Evolutionary conservation across 2,329 filamentous ascomycete genomes (phyloP).

Genomic region (Aspergillus intermedius): DNA sequence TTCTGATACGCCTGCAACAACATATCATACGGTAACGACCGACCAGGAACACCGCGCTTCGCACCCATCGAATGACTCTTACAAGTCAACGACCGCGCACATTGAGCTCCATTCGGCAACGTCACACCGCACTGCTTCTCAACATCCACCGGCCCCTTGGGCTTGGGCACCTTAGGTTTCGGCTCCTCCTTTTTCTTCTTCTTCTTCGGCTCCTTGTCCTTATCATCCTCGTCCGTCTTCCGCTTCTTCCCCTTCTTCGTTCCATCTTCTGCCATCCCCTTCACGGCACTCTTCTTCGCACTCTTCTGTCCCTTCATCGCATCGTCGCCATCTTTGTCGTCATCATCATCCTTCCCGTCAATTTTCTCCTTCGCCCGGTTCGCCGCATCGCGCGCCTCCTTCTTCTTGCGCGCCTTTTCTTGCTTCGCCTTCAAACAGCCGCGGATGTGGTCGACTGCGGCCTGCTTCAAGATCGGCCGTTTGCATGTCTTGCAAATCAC

Average conservation of each 20-base stretch:
- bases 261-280: conserved; percentile 49
- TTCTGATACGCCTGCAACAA: conserved; percentile 83
- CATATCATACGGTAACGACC: conserved; percentile 88
- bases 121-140: conserved; percentile 89
- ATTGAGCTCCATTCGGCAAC: conserved; percentile 76
- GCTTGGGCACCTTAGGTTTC: conserved; percentile 74
- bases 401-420: conserved; percentile 70
- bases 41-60: conserved; percentile 78
- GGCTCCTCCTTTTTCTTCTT: conserved; percentile 96
- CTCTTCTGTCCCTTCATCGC: conserved; percentile 56
- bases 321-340: conserved; percentile 38
- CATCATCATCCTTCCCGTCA: conserved; percentile 40
- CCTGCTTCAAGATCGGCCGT: conserved; percentile 71
- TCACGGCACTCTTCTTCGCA: conserved; percentile 51
- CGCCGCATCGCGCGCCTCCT: conserved; percentile 64
- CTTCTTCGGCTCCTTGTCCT: conserved; percentile 75
- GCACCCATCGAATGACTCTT: conserved; percentile 95
- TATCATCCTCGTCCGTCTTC: conserved; percentile 61
- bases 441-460: conserved; percentile 71
- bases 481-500: conserved; percentile 93
- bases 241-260: conserved; percentile 66
- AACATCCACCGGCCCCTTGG: conserved; percentile 88
- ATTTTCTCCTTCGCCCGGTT: conserved; percentile 53
- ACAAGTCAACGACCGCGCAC: conserved; percentile 82
- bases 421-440: conserved; percentile 80